Base-by-base conservation (phyloP, 2,329 filamentous ascomycete species). In the Neonectria sp. region DNA sequence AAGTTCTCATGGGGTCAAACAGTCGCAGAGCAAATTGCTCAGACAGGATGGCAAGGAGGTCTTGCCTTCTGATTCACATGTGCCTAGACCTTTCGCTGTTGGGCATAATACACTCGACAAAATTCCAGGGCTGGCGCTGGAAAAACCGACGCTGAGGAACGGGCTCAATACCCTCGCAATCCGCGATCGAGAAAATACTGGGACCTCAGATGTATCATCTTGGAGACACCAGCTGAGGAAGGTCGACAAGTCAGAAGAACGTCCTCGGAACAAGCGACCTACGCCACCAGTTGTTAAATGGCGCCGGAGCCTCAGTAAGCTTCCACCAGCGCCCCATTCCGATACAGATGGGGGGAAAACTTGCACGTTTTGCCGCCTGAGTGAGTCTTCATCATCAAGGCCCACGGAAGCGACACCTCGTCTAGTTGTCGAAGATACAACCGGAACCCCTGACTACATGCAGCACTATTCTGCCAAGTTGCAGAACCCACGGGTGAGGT, bases 181-280 rank as follows among this genome's bases (percentile, higher is more conserved):
- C 27, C 33, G 51, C 59, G 53, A 57, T 46, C 59, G 31, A 43
- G 55, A 48, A 46, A 57, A 65, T 31, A 49, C 57, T 45, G 69
- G 59, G 25, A 37, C 40, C 9, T 65, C 65, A 9, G 51, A 60
- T 48, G 62, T 74, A 46, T 73, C 71, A 29, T 68, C 71, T 27
- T 73, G 61, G 71, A 75, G 73, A 57, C 68, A 70, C 21, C 74
- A 75, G 43, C 60, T 76, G 29, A 74, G 69, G n/a, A 76, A 71
- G 43, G 68, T 75, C 12, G 69, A 70, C 21, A 68, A 52, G 58
- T 71, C 71, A 33, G 62, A 70, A 52, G 70, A 72, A 9, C 57
- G 68, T 43, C 53, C 60, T 46, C 52, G 40, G 27, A 45, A 55
- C 24, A 73, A 67, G 57, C 52, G 55, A 13, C 12, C 60, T 27